Percentiles rank a stretch among this genome's conserved stretches.
Conservation (phyloP, 139 green algal species). For the Coelastrella sp. region DNA sequence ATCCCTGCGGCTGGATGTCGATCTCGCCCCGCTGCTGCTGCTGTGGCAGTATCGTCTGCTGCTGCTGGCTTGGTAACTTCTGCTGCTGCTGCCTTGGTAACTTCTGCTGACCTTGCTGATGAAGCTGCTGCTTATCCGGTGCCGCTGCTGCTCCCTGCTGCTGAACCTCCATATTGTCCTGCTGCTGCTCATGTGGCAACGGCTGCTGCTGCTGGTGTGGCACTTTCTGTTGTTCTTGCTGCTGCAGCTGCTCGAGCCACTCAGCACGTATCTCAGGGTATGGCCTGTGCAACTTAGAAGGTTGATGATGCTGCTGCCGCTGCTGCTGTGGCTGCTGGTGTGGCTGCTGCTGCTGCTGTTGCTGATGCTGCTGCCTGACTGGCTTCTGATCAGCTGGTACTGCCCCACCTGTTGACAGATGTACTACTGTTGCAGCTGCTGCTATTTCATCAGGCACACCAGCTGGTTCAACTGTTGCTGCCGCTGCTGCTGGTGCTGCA, state of each 20-base stretch:
- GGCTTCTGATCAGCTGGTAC: background rate
- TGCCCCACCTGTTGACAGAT: too few relatives aligned
- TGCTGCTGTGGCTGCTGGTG: background rate
- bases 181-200: conserved; percentile 15
- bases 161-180: background rate
- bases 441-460: background rate
- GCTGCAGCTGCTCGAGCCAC: background rate
- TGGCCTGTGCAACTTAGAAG: background rate
- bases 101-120: background rate
- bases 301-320: background rate
- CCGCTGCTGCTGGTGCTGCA: background rate
- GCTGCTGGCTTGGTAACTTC: too few relatives aligned
- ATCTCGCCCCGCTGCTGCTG: too few relatives aligned
- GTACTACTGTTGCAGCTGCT: too few relatives aligned
- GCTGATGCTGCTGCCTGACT: background rate
- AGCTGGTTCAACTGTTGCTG: conserved; percentile 17
- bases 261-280: background rate
- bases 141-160: background rate
- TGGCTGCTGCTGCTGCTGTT: background rate
- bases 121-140: background rate
- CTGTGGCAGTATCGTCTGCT: too few relatives aligned
- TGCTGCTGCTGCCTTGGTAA: background rate
- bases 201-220: background rate
- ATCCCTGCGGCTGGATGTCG: too few relatives aligned
- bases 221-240: background rate